Evolutionary conservation across 305 asterid species (phyloP), one percentile per base, ranked within the genome.

Genomic region (Petunia hybrid): DNA sequence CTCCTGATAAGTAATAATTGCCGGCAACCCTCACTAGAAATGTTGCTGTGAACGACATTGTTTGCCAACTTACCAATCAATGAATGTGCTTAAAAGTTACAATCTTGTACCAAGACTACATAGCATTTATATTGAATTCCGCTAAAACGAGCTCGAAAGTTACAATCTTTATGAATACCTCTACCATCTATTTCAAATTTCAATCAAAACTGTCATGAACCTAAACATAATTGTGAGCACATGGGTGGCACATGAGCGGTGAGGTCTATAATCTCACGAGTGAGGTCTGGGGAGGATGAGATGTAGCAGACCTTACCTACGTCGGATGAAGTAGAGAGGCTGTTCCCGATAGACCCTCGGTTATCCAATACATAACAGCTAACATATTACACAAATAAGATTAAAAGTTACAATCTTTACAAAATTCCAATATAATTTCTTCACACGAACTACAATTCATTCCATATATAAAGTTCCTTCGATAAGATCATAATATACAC

Each of bases 1-100:
- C 38, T 73, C 78, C 78, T 36, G 48, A 74, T 74, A 51, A 74
- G 35, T 74, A 36, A 74, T 13, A 53, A 51, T 46, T 38, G 35
- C 48, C 48, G 53, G 38, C 4, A 51, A 53, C 64, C 43, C 78
- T 73, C 48, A 36, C 35, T 12, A 48, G 45, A 59, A 73, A 51
- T 73, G 14, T 35, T 6, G 6, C 31, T 51, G 63, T 36, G 8
- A 35, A 36, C 36, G 35, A 73, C 43, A 14, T 5, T 12, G 35
- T 51, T 51, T 12, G 8, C 78, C 38, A 6, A 40, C 78, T 56
- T 7, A 53, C 64, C n/a, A 4, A 38, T 74, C 78, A 53, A 74
- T 51, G 62, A 38, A 53, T 2, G 6, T 14, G 8, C 2, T 36
- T 46, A 53, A 46, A 74, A 74, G 48, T 73, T 13, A 38, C 65